A percentile compares a stretch with the other conserved stretches of the same genome.
Conservation (phyloP, 2,329 filamentous ascomycete species). For the Dryadomyces sulphureus region DNA sequence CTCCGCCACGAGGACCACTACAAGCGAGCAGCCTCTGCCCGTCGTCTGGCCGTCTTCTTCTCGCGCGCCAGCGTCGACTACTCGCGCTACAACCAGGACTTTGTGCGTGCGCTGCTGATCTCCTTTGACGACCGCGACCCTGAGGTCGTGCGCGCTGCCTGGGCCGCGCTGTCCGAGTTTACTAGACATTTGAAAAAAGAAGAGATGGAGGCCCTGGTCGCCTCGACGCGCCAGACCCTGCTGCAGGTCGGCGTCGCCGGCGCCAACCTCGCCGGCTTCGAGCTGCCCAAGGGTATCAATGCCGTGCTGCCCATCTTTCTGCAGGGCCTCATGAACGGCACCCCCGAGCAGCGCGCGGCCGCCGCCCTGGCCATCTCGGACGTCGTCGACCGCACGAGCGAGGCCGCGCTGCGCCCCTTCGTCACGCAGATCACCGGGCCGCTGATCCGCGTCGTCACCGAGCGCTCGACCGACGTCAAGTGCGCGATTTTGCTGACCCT, state of each 20-base stretch:
- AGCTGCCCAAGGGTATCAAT: constrained; percentile 90
- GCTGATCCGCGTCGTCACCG: constrained; percentile 92
- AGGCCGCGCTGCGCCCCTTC: constrained; percentile 78
- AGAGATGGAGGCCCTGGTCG: constrained; percentile 88
- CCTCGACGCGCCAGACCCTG: constrained; percentile 72
- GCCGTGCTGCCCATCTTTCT: constrained; percentile 93
- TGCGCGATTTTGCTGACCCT: constrained; percentile 85
- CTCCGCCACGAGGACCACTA: constrained; percentile 88
- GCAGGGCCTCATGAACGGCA: constrained; percentile 95
- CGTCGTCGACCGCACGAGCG: constrained; percentile 82
- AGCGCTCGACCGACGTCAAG: constrained; percentile 91
- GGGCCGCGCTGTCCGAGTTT: constrained; percentile 73
- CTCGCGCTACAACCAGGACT: constrained; percentile 88
- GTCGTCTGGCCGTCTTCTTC: constrained; percentile 80
- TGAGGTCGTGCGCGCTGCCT: constrained; percentile 77
- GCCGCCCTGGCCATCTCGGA: constrained; percentile 90
- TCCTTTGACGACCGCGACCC: constrained; percentile 80
- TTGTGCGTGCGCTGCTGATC: constrained; percentile 78
- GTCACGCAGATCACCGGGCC: constrained; percentile 97
- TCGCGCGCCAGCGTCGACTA: constrained; percentile 68
- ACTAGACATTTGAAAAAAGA: constrained; percentile 88
- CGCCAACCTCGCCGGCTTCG: constrained; percentile 72
- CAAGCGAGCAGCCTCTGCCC: constrained; percentile 62
- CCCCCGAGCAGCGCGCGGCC: constrained; percentile 78
- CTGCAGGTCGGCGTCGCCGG: constrained; percentile 81